A percentile compares a stretch with the other conserved stretches of the same genome.
phyloP scores from a whole-genome alignment of 257 asterid genomes.

The Solanum piurae region DNA sequence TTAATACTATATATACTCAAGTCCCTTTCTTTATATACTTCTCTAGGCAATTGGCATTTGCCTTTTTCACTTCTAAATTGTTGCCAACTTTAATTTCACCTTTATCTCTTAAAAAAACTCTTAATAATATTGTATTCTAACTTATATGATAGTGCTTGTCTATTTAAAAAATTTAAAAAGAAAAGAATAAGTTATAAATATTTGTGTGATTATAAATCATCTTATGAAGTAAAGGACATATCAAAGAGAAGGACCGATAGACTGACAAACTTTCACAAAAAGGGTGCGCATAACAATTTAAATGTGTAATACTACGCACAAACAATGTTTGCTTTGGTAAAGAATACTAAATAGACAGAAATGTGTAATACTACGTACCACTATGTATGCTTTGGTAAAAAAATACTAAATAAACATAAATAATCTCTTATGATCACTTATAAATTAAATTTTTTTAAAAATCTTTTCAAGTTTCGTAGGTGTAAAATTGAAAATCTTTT shows the following conservation, averaged over 20 bases:
- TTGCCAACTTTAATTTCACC: background rate
- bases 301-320: background rate
- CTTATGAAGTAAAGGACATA: background rate
- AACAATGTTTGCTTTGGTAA: no score
- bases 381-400: no score
- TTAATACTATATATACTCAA: background rate
- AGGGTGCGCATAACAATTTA: background rate
- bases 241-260: background rate
- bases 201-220: background rate
- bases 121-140: background rate
- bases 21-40: background rate
- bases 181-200: background rate
- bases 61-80: background rate
- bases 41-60: background rate
- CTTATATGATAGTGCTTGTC: background rate
- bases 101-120: background rate
- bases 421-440: background rate
- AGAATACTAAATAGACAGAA: background rate
- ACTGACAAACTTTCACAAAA: background rate
- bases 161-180: background rate
- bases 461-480: no score
- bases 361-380: no score
- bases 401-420: background rate
- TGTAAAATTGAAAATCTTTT: background rate
- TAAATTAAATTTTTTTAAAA: accelerated